phyloP scores from a whole-genome alignment of 495 filamentous ascomycete species.

The Xylaria scruposa region DNA sequence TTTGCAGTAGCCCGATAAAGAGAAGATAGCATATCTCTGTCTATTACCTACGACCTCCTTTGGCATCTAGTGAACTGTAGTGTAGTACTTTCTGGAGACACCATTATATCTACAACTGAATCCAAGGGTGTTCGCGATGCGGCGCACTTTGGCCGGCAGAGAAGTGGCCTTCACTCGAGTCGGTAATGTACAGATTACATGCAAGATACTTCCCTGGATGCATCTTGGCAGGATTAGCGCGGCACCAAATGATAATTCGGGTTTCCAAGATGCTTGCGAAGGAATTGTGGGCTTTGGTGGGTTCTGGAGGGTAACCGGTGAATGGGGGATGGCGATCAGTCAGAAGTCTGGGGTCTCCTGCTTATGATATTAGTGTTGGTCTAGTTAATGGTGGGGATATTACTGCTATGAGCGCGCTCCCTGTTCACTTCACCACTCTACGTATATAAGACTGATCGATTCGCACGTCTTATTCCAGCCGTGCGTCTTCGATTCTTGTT shows the following conservation, averaged over 20 bases:
- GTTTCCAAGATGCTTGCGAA: constrained; percentile 15
- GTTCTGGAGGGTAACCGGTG: constrained; percentile 3
- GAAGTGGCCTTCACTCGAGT: background rate
- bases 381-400: background rate
- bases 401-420: background rate
- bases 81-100: background rate
- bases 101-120: background rate
- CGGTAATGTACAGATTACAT: constrained; percentile 7
- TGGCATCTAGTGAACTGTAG: background rate
- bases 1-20: background rate
- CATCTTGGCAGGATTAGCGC: constrained; percentile 13
- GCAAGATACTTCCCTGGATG: background rate
- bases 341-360: constrained; percentile 9
- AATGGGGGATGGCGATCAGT: constrained; percentile 22
- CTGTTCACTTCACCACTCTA: background rate
- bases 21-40: background rate
- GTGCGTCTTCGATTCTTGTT: background rate
- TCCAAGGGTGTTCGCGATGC: background rate
- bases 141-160: background rate
- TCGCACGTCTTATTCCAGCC: background rate
- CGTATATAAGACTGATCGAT: constrained; percentile 8
- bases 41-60: background rate
- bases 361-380: constrained; percentile 16
- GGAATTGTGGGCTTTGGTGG: constrained; percentile 23
- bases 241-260: constrained; percentile 2